These are phyloP conservation scores for Phytopythium oedochilum DNA, from an alignment of 352 stramenopile genomes.

Conservation along the genomic window DNA sequence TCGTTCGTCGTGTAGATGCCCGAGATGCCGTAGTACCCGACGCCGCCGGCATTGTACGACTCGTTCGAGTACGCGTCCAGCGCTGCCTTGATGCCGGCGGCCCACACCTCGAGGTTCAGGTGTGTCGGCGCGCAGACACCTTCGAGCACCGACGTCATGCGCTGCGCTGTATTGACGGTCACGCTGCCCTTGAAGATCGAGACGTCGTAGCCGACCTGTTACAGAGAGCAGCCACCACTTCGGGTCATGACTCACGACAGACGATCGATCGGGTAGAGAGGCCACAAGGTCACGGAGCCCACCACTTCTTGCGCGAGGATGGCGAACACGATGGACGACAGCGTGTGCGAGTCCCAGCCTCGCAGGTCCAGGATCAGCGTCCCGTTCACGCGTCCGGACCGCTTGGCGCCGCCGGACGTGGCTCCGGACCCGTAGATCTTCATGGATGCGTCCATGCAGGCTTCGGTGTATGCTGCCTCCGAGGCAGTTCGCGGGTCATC, in stretches of 20 bases:
- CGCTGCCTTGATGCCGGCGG: constrained; percentile 18
- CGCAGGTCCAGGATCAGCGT: constrained; percentile 25
- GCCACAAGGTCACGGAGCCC: not conserved
- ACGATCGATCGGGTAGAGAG: not conserved
- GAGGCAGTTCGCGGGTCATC: constrained; percentile 18
- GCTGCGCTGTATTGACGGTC: constrained; percentile 14
- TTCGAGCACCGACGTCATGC: constrained; percentile 24
- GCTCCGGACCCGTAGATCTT: constrained; percentile 19
- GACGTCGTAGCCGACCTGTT: constrained; percentile 21
- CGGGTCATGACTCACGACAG: not conserved
- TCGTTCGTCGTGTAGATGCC: constrained; percentile 42
- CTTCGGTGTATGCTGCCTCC: constrained; percentile 4
- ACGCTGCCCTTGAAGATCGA: constrained; percentile 12
- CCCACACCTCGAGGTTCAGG: constrained; percentile 54
- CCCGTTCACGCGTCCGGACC: constrained; percentile 12
- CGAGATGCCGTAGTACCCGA: constrained; percentile 36
- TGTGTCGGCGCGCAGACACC: constrained; percentile 49
- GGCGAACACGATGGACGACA: constrained; percentile 28
- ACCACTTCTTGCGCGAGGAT: constrained; percentile 44
- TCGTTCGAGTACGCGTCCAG: constrained; percentile 48
- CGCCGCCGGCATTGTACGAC: constrained; percentile 22
- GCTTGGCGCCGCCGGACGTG: constrained; percentile 3
- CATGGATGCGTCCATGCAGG: constrained; percentile 7
- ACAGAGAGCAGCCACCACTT: not conserved
- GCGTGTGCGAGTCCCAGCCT: constrained; percentile 38